Evolutionary conservation across 192 early-diverging fungal species (phyloP).

Genomic region (Podila horticola): DNA sequence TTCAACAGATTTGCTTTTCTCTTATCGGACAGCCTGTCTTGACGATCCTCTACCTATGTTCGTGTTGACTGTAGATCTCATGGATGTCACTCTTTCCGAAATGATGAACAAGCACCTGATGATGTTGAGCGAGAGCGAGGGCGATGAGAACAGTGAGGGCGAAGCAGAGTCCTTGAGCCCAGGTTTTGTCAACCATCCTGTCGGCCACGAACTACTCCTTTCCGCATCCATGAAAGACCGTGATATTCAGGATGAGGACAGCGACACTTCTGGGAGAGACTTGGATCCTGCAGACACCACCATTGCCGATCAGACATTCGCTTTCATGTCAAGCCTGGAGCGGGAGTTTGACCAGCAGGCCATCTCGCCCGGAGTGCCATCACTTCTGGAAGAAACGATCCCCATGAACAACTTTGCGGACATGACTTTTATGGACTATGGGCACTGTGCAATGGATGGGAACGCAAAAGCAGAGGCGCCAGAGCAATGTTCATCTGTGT

Average conservation of each 20-base stretch:
- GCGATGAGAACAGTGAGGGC: not conserved
- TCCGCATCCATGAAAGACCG: not conserved
- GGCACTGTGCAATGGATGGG: not conserved
- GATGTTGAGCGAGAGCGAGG: conserved; percentile 25
- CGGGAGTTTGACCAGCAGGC: conserved; percentile 17
- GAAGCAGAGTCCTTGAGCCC: not conserved
- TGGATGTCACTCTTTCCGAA: conserved; percentile 36
- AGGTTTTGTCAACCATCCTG: not conserved
- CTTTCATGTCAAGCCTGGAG: conserved; percentile 31
- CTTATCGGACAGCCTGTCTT: not conserved
- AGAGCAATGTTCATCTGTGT: not conserved
- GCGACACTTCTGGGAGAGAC: not conserved
- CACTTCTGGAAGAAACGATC: conserved; percentile 24
- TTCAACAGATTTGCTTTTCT: not conserved
- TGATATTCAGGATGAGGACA: not conserved
- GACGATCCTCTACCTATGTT: not conserved
- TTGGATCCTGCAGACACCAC: conserved; percentile 11
- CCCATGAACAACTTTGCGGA: conserved; percentile 18
- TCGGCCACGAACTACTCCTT: not conserved
- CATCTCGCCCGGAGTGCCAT: not conserved
- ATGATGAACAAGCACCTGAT: conserved; percentile 28
- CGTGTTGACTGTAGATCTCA: conserved; percentile 18
- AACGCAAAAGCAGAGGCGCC: not conserved
- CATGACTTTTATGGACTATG: conserved; percentile 12
- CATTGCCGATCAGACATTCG: conserved; percentile 12